Evolutionary conservation across 345 rosid genomes (phyloP).

Genomic region (Arabidopsis thaliana): DNA sequence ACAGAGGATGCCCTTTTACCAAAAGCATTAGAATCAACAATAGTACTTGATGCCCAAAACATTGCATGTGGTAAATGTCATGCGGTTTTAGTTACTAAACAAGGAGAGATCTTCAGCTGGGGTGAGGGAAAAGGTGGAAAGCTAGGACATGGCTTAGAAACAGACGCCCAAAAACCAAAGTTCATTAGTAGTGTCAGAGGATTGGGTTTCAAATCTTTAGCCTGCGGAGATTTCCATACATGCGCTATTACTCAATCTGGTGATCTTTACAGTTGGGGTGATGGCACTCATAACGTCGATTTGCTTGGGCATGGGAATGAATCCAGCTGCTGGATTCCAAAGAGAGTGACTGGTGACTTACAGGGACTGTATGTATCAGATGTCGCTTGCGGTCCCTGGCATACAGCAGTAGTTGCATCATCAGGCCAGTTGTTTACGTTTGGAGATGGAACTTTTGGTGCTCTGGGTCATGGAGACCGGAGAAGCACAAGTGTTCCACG

Average conservation of each 20-base stretch:
- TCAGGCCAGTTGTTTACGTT: constrained; percentile 82
- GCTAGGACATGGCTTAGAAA: constrained; percentile 84
- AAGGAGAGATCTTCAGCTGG: constrained; percentile 92
- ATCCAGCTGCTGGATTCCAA: constrained; percentile 81
- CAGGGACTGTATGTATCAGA: constrained; percentile 61
- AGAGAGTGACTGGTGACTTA: constrained; percentile 61
- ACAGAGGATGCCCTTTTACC: constrained; percentile 70
- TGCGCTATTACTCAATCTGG: constrained; percentile 79
- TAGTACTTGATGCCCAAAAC: constrained; percentile 69
- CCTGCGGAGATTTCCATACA: constrained; percentile 89
- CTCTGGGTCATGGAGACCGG: constrained; percentile 85
- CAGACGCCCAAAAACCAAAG: constrained; percentile 64
- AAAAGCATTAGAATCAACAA: constrained; percentile 71
- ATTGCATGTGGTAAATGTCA: constrained; percentile 88
- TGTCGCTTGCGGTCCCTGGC: constrained; percentile 90
- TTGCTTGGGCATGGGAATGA: constrained; percentile 86
- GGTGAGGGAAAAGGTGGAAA: constrained; percentile 87
- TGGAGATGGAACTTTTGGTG: constrained; percentile 96
- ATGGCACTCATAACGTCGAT: constrained; percentile 67
- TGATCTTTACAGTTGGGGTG: constrained; percentile 95
- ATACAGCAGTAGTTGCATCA: constrained; percentile 79
- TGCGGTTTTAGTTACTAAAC: constrained; percentile 79
- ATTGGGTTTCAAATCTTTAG: constrained; percentile 65
- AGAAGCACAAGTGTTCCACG: constrained; percentile 64
- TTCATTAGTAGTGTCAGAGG: constrained; percentile 67